Evolutionary conservation across 2,329 filamentous ascomycete species (phyloP), one percentile per base, ranked within the genome.

Genomic region (Shiraia bambusicola): DNA sequence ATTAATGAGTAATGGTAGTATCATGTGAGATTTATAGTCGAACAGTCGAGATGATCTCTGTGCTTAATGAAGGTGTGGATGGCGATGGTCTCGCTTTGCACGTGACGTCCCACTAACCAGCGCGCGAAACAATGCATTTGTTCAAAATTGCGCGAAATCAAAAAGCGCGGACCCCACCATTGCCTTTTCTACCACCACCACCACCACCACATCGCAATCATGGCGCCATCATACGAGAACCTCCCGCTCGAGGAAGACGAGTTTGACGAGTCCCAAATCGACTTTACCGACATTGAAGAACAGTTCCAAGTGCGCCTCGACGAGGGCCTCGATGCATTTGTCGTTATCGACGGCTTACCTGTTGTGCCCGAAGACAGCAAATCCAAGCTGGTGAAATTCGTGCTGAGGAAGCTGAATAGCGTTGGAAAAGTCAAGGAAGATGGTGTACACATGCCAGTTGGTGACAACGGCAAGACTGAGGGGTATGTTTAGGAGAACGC

Each of bases 271-370:
- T 86, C 91, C 67, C 90, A 96, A 69, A 86, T 97, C 72, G 92
- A 97, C 70, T 89, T 95, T 70, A 92, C 88, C 59, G 92, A 98
- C 74, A 80, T 98, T 58, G 82, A 85, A 69, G 91, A 94, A 71
- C 89, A 94, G 72, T 96, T 91, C 69, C 90, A 97, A 74, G 91
- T 97, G 50, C 88, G 92, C 69, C 79, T 97, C 54, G 93, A 98
- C 71, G 88, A 95, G 72, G 93, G 93, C 45, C 86, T 96, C 62
- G 93, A 98, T 69, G 87, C 90, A 52, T 98, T 98, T 66, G 87
- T 98, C 54, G 91, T 97, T 50, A 82, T 97, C 67, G 93, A 98
- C 71, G 93, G 93, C 55, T 82, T 98, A 30, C 93, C 93, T 54
- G 76, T 86, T 52, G 92, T 98, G 53, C 88, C 78, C 45, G 88